These are phyloP conservation scores for Xylariaceae sp. DNA, from an alignment of 2,329 filamentous ascomycete genomes.

Conservation along the genomic window DNA sequence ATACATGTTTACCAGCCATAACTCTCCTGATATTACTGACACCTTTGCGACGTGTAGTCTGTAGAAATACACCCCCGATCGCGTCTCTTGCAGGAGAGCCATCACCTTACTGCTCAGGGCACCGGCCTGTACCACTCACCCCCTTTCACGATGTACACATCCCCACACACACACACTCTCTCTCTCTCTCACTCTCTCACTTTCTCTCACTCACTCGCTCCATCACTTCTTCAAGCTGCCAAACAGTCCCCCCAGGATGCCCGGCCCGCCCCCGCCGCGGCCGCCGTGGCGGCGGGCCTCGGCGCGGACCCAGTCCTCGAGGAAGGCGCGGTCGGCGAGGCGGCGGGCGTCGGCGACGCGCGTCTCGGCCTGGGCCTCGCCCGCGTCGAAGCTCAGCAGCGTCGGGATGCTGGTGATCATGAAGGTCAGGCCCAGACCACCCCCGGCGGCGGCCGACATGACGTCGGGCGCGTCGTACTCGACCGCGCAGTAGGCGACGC, in stretches of 20 bases:
- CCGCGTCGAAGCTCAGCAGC: conserved; percentile 48
- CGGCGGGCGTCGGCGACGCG: conserved; percentile 41
- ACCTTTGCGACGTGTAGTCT: too few species aligned
- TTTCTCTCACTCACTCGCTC: background rate
- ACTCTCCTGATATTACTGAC: too few species aligned
- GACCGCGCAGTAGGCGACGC: conserved; percentile 45
- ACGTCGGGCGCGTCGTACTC: conserved; percentile 53
- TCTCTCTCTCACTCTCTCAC: too few species aligned
- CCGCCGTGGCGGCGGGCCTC: conserved; percentile 41
- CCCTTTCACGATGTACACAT: too few species aligned
- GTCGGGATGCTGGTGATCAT: conserved; percentile 53
- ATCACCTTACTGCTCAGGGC: too few species aligned
- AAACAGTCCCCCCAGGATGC: conserved; percentile 24
- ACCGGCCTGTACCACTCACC: too few species aligned
- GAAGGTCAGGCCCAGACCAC: conserved; percentile 42
- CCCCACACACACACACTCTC: too few species aligned
- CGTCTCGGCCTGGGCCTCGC: conserved; percentile 42
- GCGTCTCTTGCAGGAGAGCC: too few species aligned
- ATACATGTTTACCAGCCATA: too few species aligned
- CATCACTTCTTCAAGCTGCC: conserved; percentile 16
- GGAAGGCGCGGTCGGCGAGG: conserved; percentile 40
- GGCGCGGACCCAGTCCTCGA: conserved; percentile 45
- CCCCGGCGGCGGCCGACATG: conserved; percentile 27
- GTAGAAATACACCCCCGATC: too few species aligned
- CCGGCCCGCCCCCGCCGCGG: conserved; percentile 34